phyloP scores from a whole-genome alignment of 2,329 filamentous ascomycete species.

The Thermomyces lanuginosus region DNA sequence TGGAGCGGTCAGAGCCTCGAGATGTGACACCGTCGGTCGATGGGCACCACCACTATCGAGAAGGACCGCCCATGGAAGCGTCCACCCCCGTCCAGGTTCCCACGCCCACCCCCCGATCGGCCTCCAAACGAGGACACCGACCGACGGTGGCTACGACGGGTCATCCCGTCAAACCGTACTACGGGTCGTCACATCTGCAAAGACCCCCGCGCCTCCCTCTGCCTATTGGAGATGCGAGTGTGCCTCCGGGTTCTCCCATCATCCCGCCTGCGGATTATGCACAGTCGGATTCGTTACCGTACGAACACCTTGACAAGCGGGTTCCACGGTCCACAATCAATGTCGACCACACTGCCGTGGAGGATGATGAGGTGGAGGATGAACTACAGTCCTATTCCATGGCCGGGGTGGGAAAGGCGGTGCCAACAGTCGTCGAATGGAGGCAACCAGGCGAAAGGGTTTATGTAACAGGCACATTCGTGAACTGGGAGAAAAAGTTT shows the following conservation, averaged over 20 bases:
- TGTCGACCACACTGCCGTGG: slow-evolving; percentile 37
- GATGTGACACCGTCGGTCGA: slow-evolving; percentile 12
- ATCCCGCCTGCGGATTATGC: slow-evolving; percentile 53
- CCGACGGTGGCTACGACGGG: slow-evolving; percentile 25
- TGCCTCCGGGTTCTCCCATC: slow-evolving; percentile 81
- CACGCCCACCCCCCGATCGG: slow-evolving; percentile 12
- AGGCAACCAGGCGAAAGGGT: slow-evolving; percentile 67
- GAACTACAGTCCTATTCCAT: slow-evolving; percentile 50
- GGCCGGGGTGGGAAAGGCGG: slow-evolving; percentile 58
- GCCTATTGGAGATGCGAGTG: slow-evolving; percentile 80
- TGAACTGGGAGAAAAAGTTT: slow-evolving; percentile 93
- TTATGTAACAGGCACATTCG: slow-evolving; percentile 94
- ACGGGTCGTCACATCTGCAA: slow-evolving; percentile 27
- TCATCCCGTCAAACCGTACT: slow-evolving; percentile 34
- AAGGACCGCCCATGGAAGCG: slow-evolving; percentile 16
- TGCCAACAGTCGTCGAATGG: slow-evolving; percentile 81
- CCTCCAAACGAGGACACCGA: slow-evolving; percentile 12
- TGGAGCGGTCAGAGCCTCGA: slow-evolving; percentile 11
- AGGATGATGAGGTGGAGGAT: slow-evolving; percentile 63
- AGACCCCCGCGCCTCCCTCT: slow-evolving; percentile 74
- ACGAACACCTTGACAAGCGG: slow-evolving; percentile 32
- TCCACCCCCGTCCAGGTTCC: slow-evolving; percentile 27
- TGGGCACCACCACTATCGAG: slow-evolving; percentile 9
- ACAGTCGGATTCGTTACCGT: slow-evolving; percentile 30
- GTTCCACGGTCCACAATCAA: slow-evolving; percentile 41